phyloP scores from a whole-genome alignment of 805 yeast genomes.

The Kluyveromyces siamensis region DNA sequence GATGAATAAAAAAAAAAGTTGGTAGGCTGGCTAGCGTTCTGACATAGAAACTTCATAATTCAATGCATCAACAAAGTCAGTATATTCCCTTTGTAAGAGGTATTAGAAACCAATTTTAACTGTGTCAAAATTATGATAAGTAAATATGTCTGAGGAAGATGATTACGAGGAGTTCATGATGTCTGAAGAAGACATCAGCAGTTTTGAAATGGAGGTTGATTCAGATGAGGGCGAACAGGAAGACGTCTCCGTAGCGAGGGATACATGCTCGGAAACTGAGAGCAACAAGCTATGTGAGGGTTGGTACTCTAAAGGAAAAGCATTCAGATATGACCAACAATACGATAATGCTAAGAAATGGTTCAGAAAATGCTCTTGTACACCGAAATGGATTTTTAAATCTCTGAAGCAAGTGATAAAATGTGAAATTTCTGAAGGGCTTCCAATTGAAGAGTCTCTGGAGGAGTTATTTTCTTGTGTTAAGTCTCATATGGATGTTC shows the following conservation, averaged over 20 bases:
- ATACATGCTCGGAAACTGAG: not conserved
- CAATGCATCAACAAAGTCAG: no score
- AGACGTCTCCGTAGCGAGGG: not conserved
- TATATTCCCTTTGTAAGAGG: no score
- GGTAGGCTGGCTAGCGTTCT: no score
- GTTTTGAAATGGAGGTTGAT: conserved; percentile 20
- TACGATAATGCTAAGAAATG: conserved; percentile 8
- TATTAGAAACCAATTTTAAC: no score
- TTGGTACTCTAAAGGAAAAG: conserved; percentile 6
- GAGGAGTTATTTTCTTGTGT: not conserved
- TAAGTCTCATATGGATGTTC: not conserved
- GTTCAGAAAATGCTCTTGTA: conserved; percentile 1
- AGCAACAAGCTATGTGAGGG: conserved; percentile 3
- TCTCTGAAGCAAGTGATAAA: conserved; percentile 4
- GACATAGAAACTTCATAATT: no score
- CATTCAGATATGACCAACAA: conserved; percentile 10
- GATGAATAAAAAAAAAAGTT: no score
- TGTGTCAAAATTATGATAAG: not conserved
- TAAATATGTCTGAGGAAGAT: conserved; percentile 12
- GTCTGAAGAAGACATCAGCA: conserved; percentile 22
- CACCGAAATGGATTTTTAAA: conserved; percentile 1
- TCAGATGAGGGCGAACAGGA: conserved; percentile 7
- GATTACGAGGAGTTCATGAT: conserved; percentile 27
- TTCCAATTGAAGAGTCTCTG: not conserved
- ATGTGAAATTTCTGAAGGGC: not conserved